phyloP scores from a whole-genome alignment of 164 flowering plant genomes.

The Hamamelis virginiana region DNA sequence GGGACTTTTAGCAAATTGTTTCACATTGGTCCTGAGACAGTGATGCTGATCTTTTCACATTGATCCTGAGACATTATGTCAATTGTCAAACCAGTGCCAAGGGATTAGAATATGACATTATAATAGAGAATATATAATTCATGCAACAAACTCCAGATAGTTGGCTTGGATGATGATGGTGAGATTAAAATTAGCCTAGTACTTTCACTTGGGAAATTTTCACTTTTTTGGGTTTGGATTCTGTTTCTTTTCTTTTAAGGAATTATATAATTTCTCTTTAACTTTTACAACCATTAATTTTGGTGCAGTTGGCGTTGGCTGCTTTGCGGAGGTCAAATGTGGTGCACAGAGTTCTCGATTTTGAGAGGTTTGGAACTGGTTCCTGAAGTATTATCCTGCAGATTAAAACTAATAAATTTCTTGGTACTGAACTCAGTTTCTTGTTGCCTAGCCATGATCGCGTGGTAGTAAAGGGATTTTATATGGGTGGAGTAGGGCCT shows the following conservation, averaged over 20 bases:
- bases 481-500: neutral
- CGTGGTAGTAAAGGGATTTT: neutral
- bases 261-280: neutral
- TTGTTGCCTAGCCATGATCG: neutral
- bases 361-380: slow-evolving; percentile 60
- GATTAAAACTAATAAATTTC: neutral
- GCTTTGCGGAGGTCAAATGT: slow-evolving; percentile 74
- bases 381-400: slow-evolving; percentile 7
- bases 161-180: neutral
- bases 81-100: neutral
- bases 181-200: neutral
- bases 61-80: neutral
- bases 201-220: neutral
- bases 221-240: neutral
- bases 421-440: neutral
- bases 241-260: neutral
- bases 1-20: neutral
- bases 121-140: neutral
- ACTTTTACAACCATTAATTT: neutral
- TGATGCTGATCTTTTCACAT: too few relatives aligned
- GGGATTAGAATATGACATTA: neutral
- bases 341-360: slow-evolving; percentile 59
- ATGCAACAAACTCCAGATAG: neutral
- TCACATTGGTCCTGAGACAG: too few relatives aligned
- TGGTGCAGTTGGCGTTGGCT: slow-evolving; percentile 87